Percentiles rank a stretch among this genome's conserved stretches.
Conservation (phyloP, 179 eudicot species). For the Camellia oleifera region DNA sequence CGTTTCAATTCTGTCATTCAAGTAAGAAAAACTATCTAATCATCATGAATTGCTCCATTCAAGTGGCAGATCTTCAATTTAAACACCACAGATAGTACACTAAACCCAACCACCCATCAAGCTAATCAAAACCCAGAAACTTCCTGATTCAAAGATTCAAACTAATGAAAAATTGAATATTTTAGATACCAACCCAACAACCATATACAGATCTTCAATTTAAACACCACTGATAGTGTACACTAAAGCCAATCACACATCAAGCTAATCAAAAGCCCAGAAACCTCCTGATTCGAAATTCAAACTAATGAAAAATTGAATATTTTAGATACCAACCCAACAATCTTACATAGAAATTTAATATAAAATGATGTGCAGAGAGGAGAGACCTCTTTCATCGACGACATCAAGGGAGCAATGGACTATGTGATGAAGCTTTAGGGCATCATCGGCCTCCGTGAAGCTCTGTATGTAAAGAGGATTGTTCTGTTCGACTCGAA, state of each 20-base stretch:
- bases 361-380: not conserved
- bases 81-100: not conserved
- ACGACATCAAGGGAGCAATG: conserved; percentile 96
- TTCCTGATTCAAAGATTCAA: not conserved
- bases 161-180: not conserved
- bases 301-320: not conserved
- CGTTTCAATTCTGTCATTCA: not conserved
- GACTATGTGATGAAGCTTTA: conserved; percentile 96
- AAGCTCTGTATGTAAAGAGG: conserved; percentile 95
- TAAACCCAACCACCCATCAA: not conserved
- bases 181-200: not conserved
- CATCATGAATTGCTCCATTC: not conserved
- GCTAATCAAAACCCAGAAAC: not conserved
- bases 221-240: not conserved
- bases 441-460: conserved; percentile 91
- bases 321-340: not conserved
- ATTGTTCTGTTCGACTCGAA: conserved; percentile 58
- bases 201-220: not conserved
- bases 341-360: not conserved
- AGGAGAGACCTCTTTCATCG: conserved; percentile 77
- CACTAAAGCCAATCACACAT: not conserved
- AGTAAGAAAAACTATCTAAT: not conserved
- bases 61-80: not conserved
- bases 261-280: not conserved
- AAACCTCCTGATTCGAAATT: not conserved